Evolutionary conservation across 345 rosid genomes (phyloP).

Genomic region (Moringa oleifera): DNA sequence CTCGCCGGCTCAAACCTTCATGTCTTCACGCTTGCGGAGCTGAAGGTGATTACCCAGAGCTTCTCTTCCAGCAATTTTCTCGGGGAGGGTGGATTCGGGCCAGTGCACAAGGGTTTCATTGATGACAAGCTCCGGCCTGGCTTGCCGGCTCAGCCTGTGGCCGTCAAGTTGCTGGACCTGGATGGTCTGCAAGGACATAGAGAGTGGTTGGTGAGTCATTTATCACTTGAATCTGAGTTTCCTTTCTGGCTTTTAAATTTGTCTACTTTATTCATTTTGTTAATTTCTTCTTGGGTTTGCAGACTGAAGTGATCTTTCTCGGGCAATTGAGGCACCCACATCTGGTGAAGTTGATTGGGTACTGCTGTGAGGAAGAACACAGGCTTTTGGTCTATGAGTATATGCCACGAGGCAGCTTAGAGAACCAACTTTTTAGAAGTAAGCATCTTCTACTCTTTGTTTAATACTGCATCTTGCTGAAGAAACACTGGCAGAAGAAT

Average conservation of each 20-base stretch:
- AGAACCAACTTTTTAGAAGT: constrained; percentile 88
- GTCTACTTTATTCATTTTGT: neutral
- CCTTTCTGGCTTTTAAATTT: neutral
- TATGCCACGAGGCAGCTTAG: constrained; percentile 94
- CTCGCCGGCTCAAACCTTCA: constrained; percentile 80
- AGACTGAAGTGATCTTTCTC: constrained; percentile 84
- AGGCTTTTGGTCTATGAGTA: constrained; percentile 79
- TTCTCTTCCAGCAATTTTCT: constrained; percentile 64
- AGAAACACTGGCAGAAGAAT: neutral
- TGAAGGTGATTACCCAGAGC: constrained; percentile 71
- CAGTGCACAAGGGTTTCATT: constrained; percentile 79
- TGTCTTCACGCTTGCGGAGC: constrained; percentile 58
- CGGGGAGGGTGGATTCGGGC: constrained; percentile 94
- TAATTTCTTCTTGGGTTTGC: neutral
- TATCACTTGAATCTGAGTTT: neutral
- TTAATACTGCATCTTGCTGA: neutral
- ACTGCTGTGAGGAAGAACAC: constrained; percentile 87
- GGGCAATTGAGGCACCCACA: constrained; percentile 77
- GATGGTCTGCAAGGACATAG: constrained; percentile 87
- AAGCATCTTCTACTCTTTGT: constrained; percentile 10
- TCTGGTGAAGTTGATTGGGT: constrained; percentile 82
- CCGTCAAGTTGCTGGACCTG: constrained; percentile 72
- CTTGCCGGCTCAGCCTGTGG: constrained; percentile 81
- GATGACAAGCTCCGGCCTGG: constrained; percentile 86
- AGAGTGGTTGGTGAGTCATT: constrained; percentile 81